Conservation (phyloP, 2,329 filamentous ascomycete species). For the Penicillium sp. region DNA sequence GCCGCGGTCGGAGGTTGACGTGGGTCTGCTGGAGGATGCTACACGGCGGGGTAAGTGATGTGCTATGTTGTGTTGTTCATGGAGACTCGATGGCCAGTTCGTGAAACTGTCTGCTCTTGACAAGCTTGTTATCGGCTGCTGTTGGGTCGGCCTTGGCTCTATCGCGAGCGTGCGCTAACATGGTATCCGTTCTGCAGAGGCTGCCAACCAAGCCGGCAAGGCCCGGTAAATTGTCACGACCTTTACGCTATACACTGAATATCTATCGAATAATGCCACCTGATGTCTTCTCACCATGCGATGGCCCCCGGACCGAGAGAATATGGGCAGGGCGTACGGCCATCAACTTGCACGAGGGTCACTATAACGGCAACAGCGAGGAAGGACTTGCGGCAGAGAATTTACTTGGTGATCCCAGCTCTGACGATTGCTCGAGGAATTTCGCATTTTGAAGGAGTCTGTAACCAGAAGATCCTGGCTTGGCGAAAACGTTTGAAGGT, state of each 20-base stretch:
- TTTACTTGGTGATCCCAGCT: not conserved
- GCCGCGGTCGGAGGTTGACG: slow-evolving; percentile 75
- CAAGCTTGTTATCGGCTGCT: not conserved
- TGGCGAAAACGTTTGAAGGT: not conserved
- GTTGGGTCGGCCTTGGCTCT: not conserved
- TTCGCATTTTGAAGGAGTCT: not conserved
- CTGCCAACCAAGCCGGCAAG: slow-evolving; percentile 49
- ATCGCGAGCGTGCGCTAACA: slow-evolving; percentile 8
- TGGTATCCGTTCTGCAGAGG: slow-evolving; percentile 33
- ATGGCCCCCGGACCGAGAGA: slow-evolving; percentile 7
- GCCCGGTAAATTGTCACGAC: slow-evolving; percentile 38
- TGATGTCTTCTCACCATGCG: slow-evolving; percentile 10
- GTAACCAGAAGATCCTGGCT: not conserved
- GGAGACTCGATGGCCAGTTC: not conserved
- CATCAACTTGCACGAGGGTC: slow-evolving; percentile 1
- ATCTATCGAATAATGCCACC: slow-evolving; percentile 17
- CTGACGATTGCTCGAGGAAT: not conserved
- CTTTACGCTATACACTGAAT: slow-evolving; percentile 14
- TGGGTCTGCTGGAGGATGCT: slow-evolving; percentile 82
- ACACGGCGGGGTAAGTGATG: slow-evolving; percentile 67
- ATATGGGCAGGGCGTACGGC: slow-evolving; percentile 1
- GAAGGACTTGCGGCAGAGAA: not conserved
- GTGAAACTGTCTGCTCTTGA: not conserved
- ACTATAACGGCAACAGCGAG: not conserved
- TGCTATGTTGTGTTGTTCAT: not conserved